Evolutionary conservation across 345 rosid genomes (phyloP).

Genomic region (Camelina hispida): DNA sequence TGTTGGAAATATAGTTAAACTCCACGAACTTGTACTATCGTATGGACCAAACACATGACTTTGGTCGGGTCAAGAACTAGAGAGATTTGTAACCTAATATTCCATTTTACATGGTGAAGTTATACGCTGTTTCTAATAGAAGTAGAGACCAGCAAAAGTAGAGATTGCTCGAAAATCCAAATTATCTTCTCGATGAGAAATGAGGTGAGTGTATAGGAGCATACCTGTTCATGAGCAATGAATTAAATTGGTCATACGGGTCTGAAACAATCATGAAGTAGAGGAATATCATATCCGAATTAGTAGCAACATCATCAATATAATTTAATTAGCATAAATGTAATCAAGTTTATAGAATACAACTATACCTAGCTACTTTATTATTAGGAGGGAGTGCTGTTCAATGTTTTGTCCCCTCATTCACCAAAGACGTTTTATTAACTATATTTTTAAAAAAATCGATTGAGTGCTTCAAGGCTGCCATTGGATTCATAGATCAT

Average conservation of each 20-base stretch:
- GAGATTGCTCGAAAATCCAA: neutral
- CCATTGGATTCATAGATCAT: slow-evolving; percentile 27
- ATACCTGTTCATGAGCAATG: neutral
- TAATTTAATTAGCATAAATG: too few species aligned
- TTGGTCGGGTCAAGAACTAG: neutral
- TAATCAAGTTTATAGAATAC: neutral
- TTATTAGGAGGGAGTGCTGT: slow-evolving; percentile 3
- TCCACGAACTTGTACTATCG: neutral
- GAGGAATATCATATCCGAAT: too few species aligned
- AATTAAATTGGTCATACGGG: neutral
- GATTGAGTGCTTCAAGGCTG: slow-evolving; percentile 30
- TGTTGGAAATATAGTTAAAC: neutral
- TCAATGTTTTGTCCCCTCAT: slow-evolving; percentile 22
- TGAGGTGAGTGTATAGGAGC: neutral
- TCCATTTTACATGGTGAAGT: neutral
- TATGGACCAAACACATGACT: neutral
- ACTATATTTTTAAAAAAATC: neutral
- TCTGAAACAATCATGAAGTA: slow-evolving; percentile 1
- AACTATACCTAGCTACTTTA: neutral
- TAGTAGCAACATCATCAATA: neutral
- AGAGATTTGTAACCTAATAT: neutral
- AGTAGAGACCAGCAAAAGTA: neutral
- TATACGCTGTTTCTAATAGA: neutral
- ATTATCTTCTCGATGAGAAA: neutral
- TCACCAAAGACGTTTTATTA: neutral